These are phyloP conservation scores for Paramecium tetraurelia DNA, from an alignment of 73 alveolate species.

Conservation along the genomic window DNA sequence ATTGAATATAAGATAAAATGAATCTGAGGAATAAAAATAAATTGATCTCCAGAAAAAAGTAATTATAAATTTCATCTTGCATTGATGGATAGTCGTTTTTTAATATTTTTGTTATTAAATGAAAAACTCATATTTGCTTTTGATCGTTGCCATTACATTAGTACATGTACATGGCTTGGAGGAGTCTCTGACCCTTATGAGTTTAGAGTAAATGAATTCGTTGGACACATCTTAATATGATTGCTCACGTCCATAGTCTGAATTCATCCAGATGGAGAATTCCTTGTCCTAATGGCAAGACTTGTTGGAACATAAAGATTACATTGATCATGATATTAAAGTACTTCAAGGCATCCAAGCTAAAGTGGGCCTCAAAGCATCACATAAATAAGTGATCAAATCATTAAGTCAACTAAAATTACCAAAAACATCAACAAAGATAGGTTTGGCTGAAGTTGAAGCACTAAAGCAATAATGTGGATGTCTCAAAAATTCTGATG, in stretches of 20 bases:
- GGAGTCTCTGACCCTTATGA: not conserved
- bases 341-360: not conserved
- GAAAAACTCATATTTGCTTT: not conserved
- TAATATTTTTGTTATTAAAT: not conserved
- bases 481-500: not conserved
- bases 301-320: constrained; percentile 3
- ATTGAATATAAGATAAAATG: not conserved
- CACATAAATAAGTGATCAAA: constrained; percentile 15
- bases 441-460: constrained; percentile 37
- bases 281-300: constrained; percentile 18
- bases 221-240: not conserved
- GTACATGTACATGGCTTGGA: not conserved
- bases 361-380: not conserved
- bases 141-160: not conserved
- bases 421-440: not conserved
- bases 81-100: not conserved
- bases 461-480: not conserved
- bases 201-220: not conserved
- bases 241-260: not conserved
- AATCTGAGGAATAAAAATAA: not conserved
- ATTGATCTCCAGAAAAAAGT: not conserved
- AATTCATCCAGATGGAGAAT: not conserved
- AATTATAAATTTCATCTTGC: not conserved
- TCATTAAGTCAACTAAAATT: not conserved
- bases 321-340: not conserved